A percentile compares a stretch with the other conserved stretches of the same genome.
Conservation (phyloP, 495 filamentous ascomycete genomes). For the Annulohypoxylon nitens region DNA sequence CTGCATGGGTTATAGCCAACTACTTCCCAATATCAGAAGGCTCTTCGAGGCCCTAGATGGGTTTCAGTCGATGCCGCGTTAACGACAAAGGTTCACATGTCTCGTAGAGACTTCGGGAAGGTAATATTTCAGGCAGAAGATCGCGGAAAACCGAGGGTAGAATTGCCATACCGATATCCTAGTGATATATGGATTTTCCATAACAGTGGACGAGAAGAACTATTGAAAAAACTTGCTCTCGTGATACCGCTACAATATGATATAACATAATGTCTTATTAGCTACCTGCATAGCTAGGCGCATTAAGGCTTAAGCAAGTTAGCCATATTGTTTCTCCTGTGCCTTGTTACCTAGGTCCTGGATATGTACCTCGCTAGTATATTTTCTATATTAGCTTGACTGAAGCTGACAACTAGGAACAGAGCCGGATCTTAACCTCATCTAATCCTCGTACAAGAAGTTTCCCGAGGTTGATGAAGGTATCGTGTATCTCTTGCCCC, state of each 20-base stretch:
- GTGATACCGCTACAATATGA: background rate
- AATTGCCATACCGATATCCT: constrained; percentile 13
- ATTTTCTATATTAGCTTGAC: background rate
- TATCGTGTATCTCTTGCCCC: constrained; percentile 26
- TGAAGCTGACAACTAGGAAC: constrained; percentile 11
- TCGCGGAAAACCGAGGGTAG: constrained; percentile 28
- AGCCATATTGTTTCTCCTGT: background rate
- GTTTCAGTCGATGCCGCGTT: constrained; percentile 20
- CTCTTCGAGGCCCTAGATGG: constrained; percentile 1
- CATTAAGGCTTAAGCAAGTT: background rate
- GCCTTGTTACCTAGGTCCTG: background rate
- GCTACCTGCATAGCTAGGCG: background rate
- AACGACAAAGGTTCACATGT: constrained; percentile 25
- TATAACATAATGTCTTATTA: constrained; percentile 1
- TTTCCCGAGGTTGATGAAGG: constrained; percentile 42
- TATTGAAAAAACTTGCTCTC: background rate
- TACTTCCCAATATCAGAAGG: constrained; percentile 13
- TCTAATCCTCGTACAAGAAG: constrained; percentile 22
- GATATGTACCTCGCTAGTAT: constrained; percentile 8
- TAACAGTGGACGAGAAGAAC: constrained; percentile 1
- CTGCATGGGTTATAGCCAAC: constrained; percentile 34
- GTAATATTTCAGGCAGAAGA: constrained; percentile 31
- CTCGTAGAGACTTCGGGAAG: constrained; percentile 16
- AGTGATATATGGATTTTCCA: background rate
- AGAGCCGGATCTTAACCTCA: constrained; percentile 7